Evolutionary conservation across 306 rosid species (phyloP), one percentile per base, ranked within the genome.

Genomic region (Ceratonia siliqua): DNA sequence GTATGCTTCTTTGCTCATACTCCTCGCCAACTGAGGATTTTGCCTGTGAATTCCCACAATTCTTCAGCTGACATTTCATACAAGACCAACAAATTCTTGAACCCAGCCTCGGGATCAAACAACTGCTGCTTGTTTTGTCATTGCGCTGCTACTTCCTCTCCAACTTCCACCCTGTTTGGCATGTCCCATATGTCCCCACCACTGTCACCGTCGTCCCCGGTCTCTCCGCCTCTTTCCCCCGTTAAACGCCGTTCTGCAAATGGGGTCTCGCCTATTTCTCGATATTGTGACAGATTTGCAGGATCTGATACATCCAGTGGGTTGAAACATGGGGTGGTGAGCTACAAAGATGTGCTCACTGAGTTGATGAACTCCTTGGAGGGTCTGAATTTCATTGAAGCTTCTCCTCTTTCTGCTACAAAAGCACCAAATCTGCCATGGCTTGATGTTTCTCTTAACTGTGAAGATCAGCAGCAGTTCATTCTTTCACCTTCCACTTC

Each of bases 1-100:
- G 91, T 92, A 3, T 94, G 99, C 48, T 94, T 94, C 79, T 94
- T 94, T 5, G 99, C 99, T 5, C 99, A 94, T 77, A 87, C 96
- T 0, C 93, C 96, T 22, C 90, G 87, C 35, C 96, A 94, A 73
- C 93, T 94, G 1, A 85, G 99, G 13, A 74, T 90, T 70, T 49
- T 94, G 17, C 89, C 97, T 0, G 75, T 70, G 32, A 76, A 70
- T 66, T 64, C 81, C 10, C 67, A 66, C 2, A 33, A 22, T 6
- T 80, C 87, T 45, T 35, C 91, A 0, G 81, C 84, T n/a, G 87
- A 86, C 18, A 36, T 39, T 2, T 4, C 85, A 5, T 81, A 85
- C 70, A 92, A 81, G 76, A 87, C 59, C 25, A 84, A 48, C 54
- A 85, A 77, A 39, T 45, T 81, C 30, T 56, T 83, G 32, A 82